Evolutionary conservation across 139 green algal genomes (phyloP), one percentile per base, ranked within the genome.

Genomic region (Nannochloris sp.): DNA sequence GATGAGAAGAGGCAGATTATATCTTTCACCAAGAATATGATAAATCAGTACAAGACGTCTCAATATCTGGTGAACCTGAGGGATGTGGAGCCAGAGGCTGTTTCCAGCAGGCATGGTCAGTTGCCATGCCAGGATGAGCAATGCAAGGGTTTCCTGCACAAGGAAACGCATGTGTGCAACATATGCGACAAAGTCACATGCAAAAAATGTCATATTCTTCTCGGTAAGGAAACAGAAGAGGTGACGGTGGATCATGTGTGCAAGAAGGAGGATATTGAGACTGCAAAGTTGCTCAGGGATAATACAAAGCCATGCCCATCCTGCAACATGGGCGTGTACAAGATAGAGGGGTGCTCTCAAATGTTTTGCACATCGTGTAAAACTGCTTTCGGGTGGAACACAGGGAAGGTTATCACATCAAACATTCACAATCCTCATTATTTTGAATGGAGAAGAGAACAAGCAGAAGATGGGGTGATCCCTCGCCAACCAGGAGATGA

Each of bases 391-490:
- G 16, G 18, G 7, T 53, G 46, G 46, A 53, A 8, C 6, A 7
- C 46, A 0, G 46, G 46, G 4, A 53, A 21, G 46, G 24, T 53
- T 6, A 53, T 53, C n/a, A 25, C 3, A 2, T 9, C 10, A 53
- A 53, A 21, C n/a, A 53, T 53, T 7, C 46, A 53, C 11, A 53
- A 53, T 53, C 46, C 46, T 53, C 46, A 53, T 21, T 53, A 53
- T 53, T 53, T 53, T 53, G 46, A 53, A 0, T 53, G 46, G 46
- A 10, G 16, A 53, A 19, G 46, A 53, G 46, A 53, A 21, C 46
- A 53, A 9, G n/a, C 6, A 19, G 46, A 25, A 11, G 46, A 19
- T 53, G 46, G 46, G 18, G 46, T 19, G 1, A 53, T 53, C n/a
- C 46, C 46, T 19, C 46, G 46, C 3, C 46, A 53, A 53, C 18